Evolutionary conservation across 225 moss, liverwort and hornwort species (phyloP).

Genomic region (Antitrichia curtipendula): DNA sequence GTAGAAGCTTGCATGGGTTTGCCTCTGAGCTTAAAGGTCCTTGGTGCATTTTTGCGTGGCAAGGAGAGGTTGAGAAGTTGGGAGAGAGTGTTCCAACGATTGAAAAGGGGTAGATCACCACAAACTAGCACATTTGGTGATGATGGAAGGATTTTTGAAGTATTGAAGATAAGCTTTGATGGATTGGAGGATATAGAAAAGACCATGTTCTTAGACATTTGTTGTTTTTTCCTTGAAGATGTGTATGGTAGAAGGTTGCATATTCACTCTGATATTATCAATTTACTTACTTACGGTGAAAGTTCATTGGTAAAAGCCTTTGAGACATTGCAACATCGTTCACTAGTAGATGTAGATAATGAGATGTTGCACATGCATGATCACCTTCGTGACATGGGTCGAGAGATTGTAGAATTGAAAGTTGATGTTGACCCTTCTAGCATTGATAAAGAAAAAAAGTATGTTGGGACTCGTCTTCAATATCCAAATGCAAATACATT

Average conservation of each 20-base stretch:
- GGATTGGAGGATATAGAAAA: not conserved
- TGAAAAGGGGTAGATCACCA: not conserved
- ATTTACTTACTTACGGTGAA: not conserved
- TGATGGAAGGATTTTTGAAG: not conserved
- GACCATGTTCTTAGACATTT: not conserved
- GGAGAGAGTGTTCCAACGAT: not conserved
- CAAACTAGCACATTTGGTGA: not conserved
- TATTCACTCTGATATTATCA: rapidly evolving
- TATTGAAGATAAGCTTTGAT: not conserved
- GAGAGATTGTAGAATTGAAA: not conserved
- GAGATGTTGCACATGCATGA: not conserved
- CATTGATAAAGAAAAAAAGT: not conserved
- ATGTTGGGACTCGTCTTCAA: not conserved
- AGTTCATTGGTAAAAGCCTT: not conserved
- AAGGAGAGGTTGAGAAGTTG: not conserved
- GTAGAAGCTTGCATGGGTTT: not conserved
- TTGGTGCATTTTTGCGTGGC: not conserved
- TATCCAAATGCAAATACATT: not conserved
- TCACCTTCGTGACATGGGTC: not conserved
- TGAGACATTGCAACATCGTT: not conserved
- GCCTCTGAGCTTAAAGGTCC: not conserved
- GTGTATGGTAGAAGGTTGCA: not conserved
- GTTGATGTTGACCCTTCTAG: rapidly evolving
- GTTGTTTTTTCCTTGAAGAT: not conserved
- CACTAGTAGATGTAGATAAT: not conserved